A percentile compares a stretch with the other conserved stretches of the same genome.
phyloP scores from a whole-genome alignment of 257 asterid genomes.

The Lycium ferocissimum region DNA sequence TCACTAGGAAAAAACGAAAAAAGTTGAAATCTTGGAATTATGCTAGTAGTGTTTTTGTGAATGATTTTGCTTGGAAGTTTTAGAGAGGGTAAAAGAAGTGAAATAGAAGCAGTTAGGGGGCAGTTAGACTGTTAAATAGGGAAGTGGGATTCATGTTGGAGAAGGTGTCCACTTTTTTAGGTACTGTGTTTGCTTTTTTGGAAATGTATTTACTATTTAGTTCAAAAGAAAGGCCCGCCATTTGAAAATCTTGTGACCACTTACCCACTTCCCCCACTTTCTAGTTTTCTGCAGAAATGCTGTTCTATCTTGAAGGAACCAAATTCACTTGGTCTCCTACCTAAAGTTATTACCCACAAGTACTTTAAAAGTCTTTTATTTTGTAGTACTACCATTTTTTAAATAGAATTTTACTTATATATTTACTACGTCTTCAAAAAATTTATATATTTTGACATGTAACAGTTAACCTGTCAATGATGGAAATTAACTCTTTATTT shows the following conservation, averaged over 20 bases:
- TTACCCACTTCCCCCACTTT: conserved; percentile 55
- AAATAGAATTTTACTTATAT: neutral
- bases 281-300: conserved; percentile 32
- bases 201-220: conserved; percentile 31
- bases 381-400: neutral
- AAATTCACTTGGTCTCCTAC: conserved; percentile 30
- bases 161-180: conserved; percentile 32
- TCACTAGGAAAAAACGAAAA: neutral
- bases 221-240: conserved; percentile 80
- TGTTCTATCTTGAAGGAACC: conserved; percentile 34
- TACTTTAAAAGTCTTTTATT: neutral
- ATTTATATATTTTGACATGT: no score
- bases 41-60: conserved; percentile 5
- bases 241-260: conserved; percentile 70
- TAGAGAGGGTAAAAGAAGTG: conserved; percentile 23
- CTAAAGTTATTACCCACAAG: neutral
- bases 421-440: no score
- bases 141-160: conserved; percentile 50
- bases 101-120: conserved; percentile 39
- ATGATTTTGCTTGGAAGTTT: conserved; percentile 27
- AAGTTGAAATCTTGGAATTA: no score
- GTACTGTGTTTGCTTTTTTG: conserved; percentile 25
- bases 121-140: conserved; percentile 53
- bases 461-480: no score
- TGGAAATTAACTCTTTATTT: no score